Conservation (phyloP, 176 grass and related monocot species). For the Otatea glauca region DNA sequence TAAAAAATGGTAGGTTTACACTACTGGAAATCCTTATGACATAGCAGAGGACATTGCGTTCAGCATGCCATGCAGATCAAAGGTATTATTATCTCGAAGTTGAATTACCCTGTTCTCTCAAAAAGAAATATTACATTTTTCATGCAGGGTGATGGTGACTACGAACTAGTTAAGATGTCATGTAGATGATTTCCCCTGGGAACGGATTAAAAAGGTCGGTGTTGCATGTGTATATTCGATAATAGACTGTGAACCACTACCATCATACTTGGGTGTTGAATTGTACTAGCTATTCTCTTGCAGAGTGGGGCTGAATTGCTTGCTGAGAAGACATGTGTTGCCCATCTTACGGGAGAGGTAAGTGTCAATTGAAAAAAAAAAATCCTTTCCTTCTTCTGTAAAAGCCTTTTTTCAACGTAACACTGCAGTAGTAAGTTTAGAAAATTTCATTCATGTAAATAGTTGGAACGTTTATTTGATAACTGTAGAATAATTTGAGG, state of each 20-base stretch:
- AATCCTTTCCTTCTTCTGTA: no score
- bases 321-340: conserved; percentile 70
- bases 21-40: neutral
- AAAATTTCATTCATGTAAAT: neutral
- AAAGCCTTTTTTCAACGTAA: no score
- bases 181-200: conserved; percentile 56
- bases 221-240: neutral
- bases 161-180: no score
- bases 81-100: conserved; percentile 18
- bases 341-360: conserved; percentile 67
- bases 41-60: conserved; percentile 17
- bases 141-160: no score
- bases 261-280: neutral
- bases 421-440: no score
- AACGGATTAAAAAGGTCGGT: conserved; percentile 61
- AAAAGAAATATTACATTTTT: no score
- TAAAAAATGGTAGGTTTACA: neutral
- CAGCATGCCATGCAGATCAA: conserved; percentile 64
- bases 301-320: conserved; percentile 62
- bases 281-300: neutral
- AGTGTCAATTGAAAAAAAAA: neutral
- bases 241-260: neutral
- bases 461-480: neutral
- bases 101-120: no score
- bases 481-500: no score